Percentiles rank a stretch among this genome's conserved stretches.
These are phyloP conservation scores for Decorospora gaudefroyi DNA, from an alignment of 2,329 filamentous ascomycete genomes.

Conservation along the genomic window DNA sequence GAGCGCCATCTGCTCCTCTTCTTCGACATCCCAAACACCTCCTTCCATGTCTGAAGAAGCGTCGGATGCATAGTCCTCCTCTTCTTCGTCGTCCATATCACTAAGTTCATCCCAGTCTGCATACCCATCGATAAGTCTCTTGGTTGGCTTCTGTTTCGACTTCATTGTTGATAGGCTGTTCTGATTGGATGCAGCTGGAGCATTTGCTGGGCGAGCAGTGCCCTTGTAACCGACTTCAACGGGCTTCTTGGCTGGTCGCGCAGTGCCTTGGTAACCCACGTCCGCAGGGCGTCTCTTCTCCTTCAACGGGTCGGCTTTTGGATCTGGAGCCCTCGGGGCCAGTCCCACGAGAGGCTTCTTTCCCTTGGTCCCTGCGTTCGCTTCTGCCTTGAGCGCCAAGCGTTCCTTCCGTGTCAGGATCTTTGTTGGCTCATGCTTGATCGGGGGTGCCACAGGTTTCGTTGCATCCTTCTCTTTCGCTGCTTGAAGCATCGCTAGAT, in stretches of 20 bases:
- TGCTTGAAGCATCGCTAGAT: constrained; percentile 72
- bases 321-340: constrained; percentile 19
- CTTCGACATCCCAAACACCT: constrained; percentile 71
- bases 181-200: constrained; percentile 31
- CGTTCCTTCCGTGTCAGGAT: constrained; percentile 64
- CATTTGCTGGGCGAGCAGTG: constrained; percentile 38
- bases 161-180: constrained; percentile 34
- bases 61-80: constrained; percentile 66
- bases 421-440: constrained; percentile 75
- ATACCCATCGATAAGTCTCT: constrained; percentile 48
- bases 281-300: constrained; percentile 48
- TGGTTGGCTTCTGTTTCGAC: constrained; percentile 34
- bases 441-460: constrained; percentile 62
- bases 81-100: constrained; percentile 61
- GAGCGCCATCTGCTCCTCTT: constrained; percentile 69
- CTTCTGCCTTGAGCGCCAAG: constrained; percentile 51
- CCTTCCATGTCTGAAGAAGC: constrained; percentile 79
- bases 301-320: constrained; percentile 35
- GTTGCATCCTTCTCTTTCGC: constrained; percentile 63
- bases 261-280: constrained; percentile 55
- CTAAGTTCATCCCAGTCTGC: constrained; percentile 48
- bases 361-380: constrained; percentile 44
- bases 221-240: constrained; percentile 46
- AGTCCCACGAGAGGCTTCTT: constrained; percentile 36
- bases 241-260: constrained; percentile 48